Base-by-base conservation (phyloP, 2,329 filamentous ascomycete genomes). In the Dothideomycetidae sp. region DNA sequence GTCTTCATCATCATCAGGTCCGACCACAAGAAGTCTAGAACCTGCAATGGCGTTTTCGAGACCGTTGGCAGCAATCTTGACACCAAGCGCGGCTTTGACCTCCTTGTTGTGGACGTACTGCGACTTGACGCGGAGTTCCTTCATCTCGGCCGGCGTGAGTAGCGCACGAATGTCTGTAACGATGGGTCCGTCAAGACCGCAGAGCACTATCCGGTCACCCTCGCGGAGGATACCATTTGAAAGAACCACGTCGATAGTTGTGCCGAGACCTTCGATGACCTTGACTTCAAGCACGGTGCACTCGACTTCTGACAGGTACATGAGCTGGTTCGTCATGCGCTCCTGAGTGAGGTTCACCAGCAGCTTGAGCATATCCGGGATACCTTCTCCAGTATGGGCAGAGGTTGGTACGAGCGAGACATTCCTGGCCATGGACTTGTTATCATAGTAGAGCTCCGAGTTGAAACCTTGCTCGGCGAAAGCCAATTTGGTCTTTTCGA, bases 51-150 rank as follows among this genome's bases (percentile, higher is more conserved):
- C 90, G 44, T 83, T 79, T 59, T 98, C 90, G 14, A 98, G 79
- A 45, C 86, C 85, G 50, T 93, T 92, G 31, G 88, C 90, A 45
- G 85, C 85, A 55, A 98, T 96, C 73, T 98, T 98, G 60, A 98
- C 84, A 80, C 90, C 90, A 53, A 98, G 73, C 5, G 90, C 85
- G 13, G 92, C 90, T 70, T 94, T 98, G 64, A 94, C 86, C 60
- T 93, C 85, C 67, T 98, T 96, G 68, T 98, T 94, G 68, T 98
- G 92, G 18, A 98, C 88, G 53, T 98, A 98, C 45, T 78, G 73
- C 3, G 86, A 93, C 64, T 96, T 96, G 52, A 98, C 74, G 58
- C 92, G 85, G 46, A 98, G 63, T 59, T 98, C 90, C 56, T 84
- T 90, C 56, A 98, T 75, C 43, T 85, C 82, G 9, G 85, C 86